phyloP scores from a whole-genome alignment of 208 protist genomes.

The Trypanosoma conorhini region DNA sequence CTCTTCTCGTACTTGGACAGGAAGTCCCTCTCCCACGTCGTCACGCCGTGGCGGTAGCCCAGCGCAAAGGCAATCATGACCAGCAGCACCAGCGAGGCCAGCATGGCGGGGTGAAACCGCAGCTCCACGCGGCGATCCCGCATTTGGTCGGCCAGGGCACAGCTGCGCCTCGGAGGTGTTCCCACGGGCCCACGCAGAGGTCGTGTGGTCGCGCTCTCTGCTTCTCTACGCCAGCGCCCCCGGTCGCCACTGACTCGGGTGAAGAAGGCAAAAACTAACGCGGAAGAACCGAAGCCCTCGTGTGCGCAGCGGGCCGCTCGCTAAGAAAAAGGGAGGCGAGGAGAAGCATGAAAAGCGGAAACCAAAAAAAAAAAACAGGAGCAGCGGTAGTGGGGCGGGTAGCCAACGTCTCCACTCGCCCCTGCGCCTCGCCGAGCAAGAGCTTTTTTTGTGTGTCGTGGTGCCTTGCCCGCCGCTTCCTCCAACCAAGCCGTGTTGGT shows the following conservation, averaged over 20 bases:
- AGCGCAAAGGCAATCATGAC: constrained; percentile 34
- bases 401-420: neutral
- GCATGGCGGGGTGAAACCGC: constrained; percentile 38
- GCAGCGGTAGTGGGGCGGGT: neutral
- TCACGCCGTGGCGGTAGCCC: constrained; percentile 42
- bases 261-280: neutral
- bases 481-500: neutral
- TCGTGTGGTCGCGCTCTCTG: neutral
- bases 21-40: constrained; percentile 21
- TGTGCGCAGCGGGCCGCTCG: neutral
- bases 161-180: neutral
- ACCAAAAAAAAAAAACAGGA: neutral
- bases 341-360: neutral
- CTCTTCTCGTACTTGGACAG: constrained; percentile 1
- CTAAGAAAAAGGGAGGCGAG: neutral
- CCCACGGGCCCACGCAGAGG: neutral
- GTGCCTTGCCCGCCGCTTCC: neutral
- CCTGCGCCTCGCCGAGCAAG: neutral
- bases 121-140: constrained; percentile 8
- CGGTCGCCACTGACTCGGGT: neutral
- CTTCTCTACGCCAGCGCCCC: neutral
- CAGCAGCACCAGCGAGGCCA: constrained; percentile 27
- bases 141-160: neutral
- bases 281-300: too few species aligned
- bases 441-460: neutral